Conservation (phyloP, 768 basidiomycete species). For the Leccinum uliginosum region DNA sequence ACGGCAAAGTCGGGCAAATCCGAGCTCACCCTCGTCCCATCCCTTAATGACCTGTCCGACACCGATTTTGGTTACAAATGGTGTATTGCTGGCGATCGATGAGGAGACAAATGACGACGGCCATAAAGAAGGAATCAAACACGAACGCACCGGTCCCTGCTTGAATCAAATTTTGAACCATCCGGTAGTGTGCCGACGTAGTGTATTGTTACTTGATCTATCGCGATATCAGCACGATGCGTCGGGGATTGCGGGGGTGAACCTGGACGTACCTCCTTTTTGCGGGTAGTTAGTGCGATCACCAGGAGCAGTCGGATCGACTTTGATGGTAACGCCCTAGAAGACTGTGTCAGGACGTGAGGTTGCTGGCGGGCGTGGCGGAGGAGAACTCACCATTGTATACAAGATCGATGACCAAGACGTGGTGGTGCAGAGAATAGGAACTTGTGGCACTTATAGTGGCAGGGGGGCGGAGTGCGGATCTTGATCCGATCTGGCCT, state of each 20-base stretch:
- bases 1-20: background rate
- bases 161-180: constrained; percentile 72
- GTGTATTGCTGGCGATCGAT: constrained; percentile 38
- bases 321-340: constrained; percentile 71
- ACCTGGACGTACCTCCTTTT: constrained; percentile 54
- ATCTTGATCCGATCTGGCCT: constrained; percentile 64
- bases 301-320: constrained; percentile 55
- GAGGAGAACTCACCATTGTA: constrained; percentile 28
- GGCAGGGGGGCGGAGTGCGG: constrained; percentile 55
- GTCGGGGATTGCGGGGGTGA: constrained; percentile 6
- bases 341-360: constrained; percentile 1
- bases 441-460: constrained; percentile 37
- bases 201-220: constrained; percentile 73
- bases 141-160: constrained; percentile 57
- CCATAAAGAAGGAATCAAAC: background rate
- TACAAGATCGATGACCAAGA: constrained; percentile 26
- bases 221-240: constrained; percentile 24
- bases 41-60: constrained; percentile 81
- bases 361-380: background rate
- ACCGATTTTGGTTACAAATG: constrained; percentile 73
- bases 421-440: constrained; percentile 22
- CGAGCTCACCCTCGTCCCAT: constrained; percentile 78
- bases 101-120: constrained; percentile 3
- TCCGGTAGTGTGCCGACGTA: constrained; percentile 70
- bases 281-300: constrained; percentile 65